Evolutionary conservation across 805 yeast genomes (phyloP), one percentile per base, ranked within the genome.

Genomic region (Zygosaccharomyces pseudorouxii): DNA sequence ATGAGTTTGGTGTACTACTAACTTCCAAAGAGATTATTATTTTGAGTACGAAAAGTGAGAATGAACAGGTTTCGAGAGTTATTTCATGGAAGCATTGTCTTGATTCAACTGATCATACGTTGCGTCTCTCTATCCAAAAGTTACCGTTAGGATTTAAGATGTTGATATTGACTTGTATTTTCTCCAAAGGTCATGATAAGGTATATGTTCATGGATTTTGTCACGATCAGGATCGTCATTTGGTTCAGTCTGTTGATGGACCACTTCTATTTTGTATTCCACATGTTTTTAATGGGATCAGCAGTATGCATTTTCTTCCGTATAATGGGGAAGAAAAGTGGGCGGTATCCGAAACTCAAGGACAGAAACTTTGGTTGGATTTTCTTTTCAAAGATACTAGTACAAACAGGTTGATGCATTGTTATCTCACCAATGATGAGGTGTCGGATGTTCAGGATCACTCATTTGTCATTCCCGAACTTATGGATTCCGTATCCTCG

Each of bases 41-140:
- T 73, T 55, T 83, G 16, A 70, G 65, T 16, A 52, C 70, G 10
- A 52, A 45, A 29, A 41, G 55, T 2, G 60, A 61, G 14, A 46
- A 54, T 12, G 58, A 53, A 7, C 63, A 66, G 3, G 59, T 79
- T n/a, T 66, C 66, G 27, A 72, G 85, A 49, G 50, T 78, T 2
- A 57, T 88, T 1, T 77, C 90, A 0, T 86, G 95, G 90, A 84
- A 82, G 51, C 96, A 89, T 63, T 77, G 68, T 51, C 64, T 85
- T 19, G 74, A 75, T 38, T 71, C 76, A 6, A 53, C 62, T 0
- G 95, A 87, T 55, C 74, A 76, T 1, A 73, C 87, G 0, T 55
- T 82, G 47, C 67, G 62, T 45, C 48, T 84, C 46, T 53, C 62
- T 2, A 59, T 74, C 1, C 60, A 66, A 10, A 46, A 57, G 8